phyloP scores from a whole-genome alignment of 371 early-diverging fungal species.

The Mortierella sp. region DNA sequence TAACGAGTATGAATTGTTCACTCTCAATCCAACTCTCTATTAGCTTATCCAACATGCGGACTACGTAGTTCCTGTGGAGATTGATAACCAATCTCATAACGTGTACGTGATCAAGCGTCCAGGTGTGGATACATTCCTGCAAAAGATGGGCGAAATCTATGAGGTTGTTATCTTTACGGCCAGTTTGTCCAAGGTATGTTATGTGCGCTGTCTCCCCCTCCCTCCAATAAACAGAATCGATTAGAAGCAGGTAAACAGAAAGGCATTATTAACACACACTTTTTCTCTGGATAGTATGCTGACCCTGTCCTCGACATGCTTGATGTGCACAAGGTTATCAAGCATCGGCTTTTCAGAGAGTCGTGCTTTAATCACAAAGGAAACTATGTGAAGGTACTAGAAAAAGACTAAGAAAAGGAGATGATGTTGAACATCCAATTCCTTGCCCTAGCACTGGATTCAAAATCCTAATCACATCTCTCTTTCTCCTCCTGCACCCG shows the following conservation, averaged over 20 bases:
- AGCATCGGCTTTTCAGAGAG: slow-evolving; percentile 94
- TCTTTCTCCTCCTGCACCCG: background rate
- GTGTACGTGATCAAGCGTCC: slow-evolving; percentile 97
- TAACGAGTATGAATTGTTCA: background rate
- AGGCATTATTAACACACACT: slow-evolving; percentile 3
- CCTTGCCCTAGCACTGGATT: too few species aligned
- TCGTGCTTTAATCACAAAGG: slow-evolving; percentile 95
- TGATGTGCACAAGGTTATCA: slow-evolving; percentile 85
- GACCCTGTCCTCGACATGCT: slow-evolving; percentile 96
- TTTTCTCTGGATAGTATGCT: slow-evolving; percentile 79
- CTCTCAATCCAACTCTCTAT: background rate
- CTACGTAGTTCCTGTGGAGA: slow-evolving; percentile 88
- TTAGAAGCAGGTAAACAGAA: background rate
- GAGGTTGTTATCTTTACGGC: slow-evolving; percentile 98
- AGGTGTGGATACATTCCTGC: slow-evolving; percentile 93
- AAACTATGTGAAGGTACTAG: slow-evolving; percentile 92
- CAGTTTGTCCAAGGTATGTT: slow-evolving; percentile 86
- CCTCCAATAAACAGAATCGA: background rate
- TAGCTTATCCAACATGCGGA: slow-evolving; percentile 75
- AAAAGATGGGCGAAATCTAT: slow-evolving; percentile 85
- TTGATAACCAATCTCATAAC: slow-evolving; percentile 91
- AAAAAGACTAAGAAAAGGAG: background rate
- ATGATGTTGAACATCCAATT: background rate
- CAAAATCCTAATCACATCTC: background rate
- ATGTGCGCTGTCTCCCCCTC: background rate